A percentile compares a stretch with the other conserved stretches of the same genome.
Conservation (phyloP, 2,329 filamentous ascomycete genomes). For the Laburnicola sp. region DNA sequence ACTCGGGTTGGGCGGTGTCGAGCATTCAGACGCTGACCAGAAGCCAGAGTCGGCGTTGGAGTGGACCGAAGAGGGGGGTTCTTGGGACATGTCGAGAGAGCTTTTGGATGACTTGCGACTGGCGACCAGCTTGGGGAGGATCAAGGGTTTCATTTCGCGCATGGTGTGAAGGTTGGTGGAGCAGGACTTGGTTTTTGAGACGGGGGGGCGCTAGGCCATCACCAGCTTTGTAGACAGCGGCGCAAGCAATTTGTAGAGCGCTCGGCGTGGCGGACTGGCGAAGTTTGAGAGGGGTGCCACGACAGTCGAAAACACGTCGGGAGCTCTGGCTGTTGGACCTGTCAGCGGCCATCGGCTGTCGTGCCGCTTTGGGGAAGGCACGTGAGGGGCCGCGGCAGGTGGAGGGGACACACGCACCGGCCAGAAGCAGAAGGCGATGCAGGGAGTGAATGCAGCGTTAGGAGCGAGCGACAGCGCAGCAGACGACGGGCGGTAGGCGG, state of each 20-base stretch:
- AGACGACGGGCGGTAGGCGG: constrained; percentile 8
- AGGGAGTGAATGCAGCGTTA: constrained; percentile 21
- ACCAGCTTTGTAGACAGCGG: constrained; percentile 26
- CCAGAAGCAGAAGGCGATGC: constrained; percentile 2
- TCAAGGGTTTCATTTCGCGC: constrained; percentile 47
- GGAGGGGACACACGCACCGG: constrained; percentile 11
- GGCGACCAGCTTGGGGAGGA: constrained; percentile 45
- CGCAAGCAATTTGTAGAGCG: constrained; percentile 16
- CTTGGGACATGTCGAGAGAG: constrained; percentile 38
- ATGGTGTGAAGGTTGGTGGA: constrained; percentile 27
- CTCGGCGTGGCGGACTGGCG: constrained; percentile 32
- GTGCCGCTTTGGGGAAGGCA: constrained; percentile 32
- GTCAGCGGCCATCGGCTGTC: constrained; percentile 31
- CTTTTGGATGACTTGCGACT: constrained; percentile 42
- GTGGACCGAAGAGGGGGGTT: constrained; percentile 38
- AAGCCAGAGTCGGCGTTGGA: constrained; percentile 44
- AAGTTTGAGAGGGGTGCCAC: constrained; percentile 43
- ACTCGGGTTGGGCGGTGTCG: constrained; percentile 71
- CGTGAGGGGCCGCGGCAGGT: constrained; percentile 31
- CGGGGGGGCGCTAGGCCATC: constrained; percentile 38
- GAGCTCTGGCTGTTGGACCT: constrained; percentile 34
- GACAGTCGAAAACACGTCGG: constrained; percentile 42
- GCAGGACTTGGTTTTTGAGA: constrained; percentile 35
- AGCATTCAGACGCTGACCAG: constrained; percentile 65
- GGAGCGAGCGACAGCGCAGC: constrained; percentile 11